Conservation (phyloP, 2,329 filamentous ascomycete genomes). For the Bipolaris zeicola region DNA sequence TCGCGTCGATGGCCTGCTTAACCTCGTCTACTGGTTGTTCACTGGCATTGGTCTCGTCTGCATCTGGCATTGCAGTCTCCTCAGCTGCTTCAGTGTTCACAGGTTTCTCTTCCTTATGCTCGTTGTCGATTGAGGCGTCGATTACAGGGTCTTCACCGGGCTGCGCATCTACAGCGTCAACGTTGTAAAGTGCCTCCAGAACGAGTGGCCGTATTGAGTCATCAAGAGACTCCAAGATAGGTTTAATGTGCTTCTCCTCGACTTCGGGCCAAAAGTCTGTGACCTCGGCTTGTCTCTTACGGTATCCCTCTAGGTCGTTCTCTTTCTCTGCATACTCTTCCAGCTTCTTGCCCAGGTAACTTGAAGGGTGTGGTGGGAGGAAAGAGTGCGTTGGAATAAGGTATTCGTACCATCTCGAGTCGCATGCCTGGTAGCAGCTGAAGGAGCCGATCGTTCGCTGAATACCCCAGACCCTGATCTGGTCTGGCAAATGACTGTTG, state of each 20-base stretch:
- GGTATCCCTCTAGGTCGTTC: conserved; percentile 71
- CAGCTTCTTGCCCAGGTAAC: conserved; percentile 82
- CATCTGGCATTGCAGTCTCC: conserved; percentile 16
- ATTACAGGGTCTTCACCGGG: conserved; percentile 41
- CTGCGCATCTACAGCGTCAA: conserved; percentile 39
- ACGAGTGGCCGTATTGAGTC: conserved; percentile 68
- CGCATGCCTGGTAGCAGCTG: conserved; percentile 92
- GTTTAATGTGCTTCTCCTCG: conserved; percentile 80
- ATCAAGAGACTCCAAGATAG: conserved; percentile 64
- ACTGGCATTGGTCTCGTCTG: conserved; percentile 12
- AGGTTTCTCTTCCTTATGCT: conserved; percentile 13
- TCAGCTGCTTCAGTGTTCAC: conserved; percentile 15
- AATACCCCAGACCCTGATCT: conserved; percentile 96
- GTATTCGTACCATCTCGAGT: conserved; percentile 97
- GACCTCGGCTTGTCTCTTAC: conserved; percentile 75
- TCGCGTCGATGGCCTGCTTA: conserved; percentile 29
- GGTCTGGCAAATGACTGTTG: conserved; percentile 80
- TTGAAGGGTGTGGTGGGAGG: conserved; percentile 87
- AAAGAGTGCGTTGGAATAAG: conserved; percentile 92
- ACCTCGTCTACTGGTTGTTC: conserved; percentile 24
- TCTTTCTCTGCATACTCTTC: conserved; percentile 76
- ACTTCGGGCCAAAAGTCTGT: conserved; percentile 80
- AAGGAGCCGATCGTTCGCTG: conserved; percentile 88
- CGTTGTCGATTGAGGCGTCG: conserved; percentile 36
- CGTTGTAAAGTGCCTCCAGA: conserved; percentile 62